Base-by-base conservation (phyloP, 2,329 filamentous ascomycete species). In the Aureobasidium namibiae region DNA sequence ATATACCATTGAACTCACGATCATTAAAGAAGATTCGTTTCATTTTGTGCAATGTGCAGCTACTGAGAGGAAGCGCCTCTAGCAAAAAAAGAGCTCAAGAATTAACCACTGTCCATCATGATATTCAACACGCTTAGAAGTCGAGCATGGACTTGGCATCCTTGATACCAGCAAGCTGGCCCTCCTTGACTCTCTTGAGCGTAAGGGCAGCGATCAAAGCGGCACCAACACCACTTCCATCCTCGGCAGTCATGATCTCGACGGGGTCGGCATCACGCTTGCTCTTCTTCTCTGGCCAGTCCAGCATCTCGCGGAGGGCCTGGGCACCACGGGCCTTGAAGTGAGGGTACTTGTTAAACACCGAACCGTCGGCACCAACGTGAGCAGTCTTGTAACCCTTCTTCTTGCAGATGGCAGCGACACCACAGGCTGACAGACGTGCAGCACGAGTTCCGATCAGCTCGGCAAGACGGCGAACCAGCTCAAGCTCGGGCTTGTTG, bases 341-440 rank as follows among this genome's bases (percentile, higher is more conserved):
- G 76, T 96, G 89, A 13, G 94, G 94, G 77, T 99, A 99, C 74
- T 97, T 97, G 82, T 96, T 96, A 80, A 99, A 99, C 58, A 99
- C 92, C 18, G 90, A 95, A 38, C 94, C 94, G 71, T 99, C 94
- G 54, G 94, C 94, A 67, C 94, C 94, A 42, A 99, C 94, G 74
- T 97, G 94, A 78, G 90, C 95, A 38, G 83, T 82, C 69, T 88
- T 77, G 74, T 92, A 92, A 66, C 84, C 82, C 83, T 96, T 97
- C 86, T 97, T 97, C 78, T 87, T 95, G 82, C 89, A 91, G 70
- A 99, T 96, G 61, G 92, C 94, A 13, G 92, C 91, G 58, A 99
- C 90, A 75, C 94, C 94, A 70, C 94, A 97, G 26, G 92, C 87
- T 16, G 92, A 96, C 56, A 99, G 83, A 63, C 94, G 90, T 48